Evolutionary conservation across 305 asterid genomes (phyloP), one percentile per base, ranked within the genome.

Genomic region (Plantago lanceolata): DNA sequence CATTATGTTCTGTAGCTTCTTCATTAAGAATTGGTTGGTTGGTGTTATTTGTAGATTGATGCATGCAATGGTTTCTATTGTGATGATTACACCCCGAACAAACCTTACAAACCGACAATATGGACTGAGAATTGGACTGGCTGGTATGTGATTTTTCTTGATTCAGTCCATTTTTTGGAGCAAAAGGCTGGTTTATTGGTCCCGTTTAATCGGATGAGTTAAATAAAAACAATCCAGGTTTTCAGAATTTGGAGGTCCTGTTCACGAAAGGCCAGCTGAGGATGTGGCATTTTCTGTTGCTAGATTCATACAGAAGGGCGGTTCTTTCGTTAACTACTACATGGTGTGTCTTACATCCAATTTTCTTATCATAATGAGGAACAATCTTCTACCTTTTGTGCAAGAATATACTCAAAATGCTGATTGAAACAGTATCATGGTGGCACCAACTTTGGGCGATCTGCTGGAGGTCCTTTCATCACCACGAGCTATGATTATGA

Each of bases 41-140:
- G 61, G 49, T 62, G n/a, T 14, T 76, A 62, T 56, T 81, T 58
- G 69, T 82, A 93, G 99, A 90, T 93, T 16, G 90, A 93, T 73
- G 81, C 99, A 7, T 93, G 98, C 84, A 92, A 92, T 17, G 98
- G 98, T 55, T 92, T 92, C 90, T 92, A 92, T 53, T 87, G 96
- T 70, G 97, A 93, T 77, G 57, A 82, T 64, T 93, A 89, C 81
- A 50, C 80, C 64, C 99, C 99, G 40, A 93, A 93, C 79, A 82
- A 65, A 75, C 84, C 90, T 59, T 83, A 87, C 82, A 93, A 93
- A 73, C 99, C 99, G n/a, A 69, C 88, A 12, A 87, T 93, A 47
- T 93, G 99, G 99, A 93, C 99, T 3, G 99, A 93, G 77, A 97
- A 97, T 66, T 93, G 99, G 99, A 93, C 87, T 65, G 96, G 99